Evolutionary conservation across 495 filamentous ascomycete genomes (phyloP), one percentile per base, ranked within the genome.

Genomic region (Wilcoxina mikolae): DNA sequence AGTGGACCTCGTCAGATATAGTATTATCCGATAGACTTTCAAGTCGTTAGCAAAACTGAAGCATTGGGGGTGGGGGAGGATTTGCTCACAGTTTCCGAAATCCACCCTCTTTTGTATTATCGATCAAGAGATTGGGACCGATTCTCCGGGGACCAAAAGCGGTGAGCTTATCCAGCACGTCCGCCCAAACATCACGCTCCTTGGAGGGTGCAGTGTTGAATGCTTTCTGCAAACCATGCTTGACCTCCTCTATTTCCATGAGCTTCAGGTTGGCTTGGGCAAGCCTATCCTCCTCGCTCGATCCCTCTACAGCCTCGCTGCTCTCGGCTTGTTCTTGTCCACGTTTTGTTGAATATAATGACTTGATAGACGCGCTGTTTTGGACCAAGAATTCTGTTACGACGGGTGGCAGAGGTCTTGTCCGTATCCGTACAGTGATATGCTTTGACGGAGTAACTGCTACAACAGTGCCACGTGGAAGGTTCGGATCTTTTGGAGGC

Each of bases 121-220:
- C 91, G 52, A 99, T 79, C 0, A 99, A 73, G 15, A 99, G 67
- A 64, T 96, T 99, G 3, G 91, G 86, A 0, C 91, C 93, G 17
- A 78, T 78, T 62, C 93, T 72, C 51, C 81, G 71, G 2, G 91
- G 91, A 0, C 93, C 91, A 69, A 99, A 99, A 0, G 88, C 83
- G 20, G 78, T 79, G 58, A 96, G 88, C 60, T 80, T 78, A 56
- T 93, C 83, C 26, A 94, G 77, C 4, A 84, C 73, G 46, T 78
- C 76, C 54, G 75, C 77, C 88, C 90, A 95, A 10, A 78, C 68
- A 4, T 91, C 85, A 28, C 78, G 77, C 49, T 84, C 77, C 56
- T 74, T 76, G 12, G 74, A 71, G 55, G 82, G 80, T 20, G 71
- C 72, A 5, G 74, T 69, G 27, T 79, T 73, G 58, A 95, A 82